Conservation (phyloP, 1,139 yeast species). For the Sugiyamaella paludigena region DNA sequence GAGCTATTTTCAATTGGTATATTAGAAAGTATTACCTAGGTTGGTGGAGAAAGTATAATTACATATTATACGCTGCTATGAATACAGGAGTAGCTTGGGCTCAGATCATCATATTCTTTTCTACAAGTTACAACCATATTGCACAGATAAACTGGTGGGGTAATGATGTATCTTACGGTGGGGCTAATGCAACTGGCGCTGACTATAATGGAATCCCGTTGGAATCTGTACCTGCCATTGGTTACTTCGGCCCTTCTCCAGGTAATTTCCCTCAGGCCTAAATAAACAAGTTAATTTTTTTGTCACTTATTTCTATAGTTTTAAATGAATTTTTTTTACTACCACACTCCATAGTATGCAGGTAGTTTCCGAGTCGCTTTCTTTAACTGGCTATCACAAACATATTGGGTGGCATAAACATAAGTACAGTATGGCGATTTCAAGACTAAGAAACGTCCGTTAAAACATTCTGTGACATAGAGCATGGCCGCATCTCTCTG, state of each 20-base stretch:
- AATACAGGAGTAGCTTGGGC: conserved; percentile 48
- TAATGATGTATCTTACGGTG: conserved; percentile 44
- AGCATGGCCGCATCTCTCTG: too few relatives aligned
- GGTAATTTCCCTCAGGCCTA: conserved; percentile 36
- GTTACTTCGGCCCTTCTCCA: conserved; percentile 46
- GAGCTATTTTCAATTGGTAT: conserved; percentile 51
- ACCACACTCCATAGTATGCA: too few relatives aligned
- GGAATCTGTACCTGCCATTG: conserved; percentile 42
- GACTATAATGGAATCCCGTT: conserved; percentile 38
- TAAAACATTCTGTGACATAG: too few relatives aligned
- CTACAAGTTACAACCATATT: conserved; percentile 47
- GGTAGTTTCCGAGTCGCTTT: too few relatives aligned
- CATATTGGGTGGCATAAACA: too few relatives aligned
- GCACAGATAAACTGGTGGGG: conserved; percentile 59
- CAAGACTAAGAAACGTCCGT: too few relatives aligned
- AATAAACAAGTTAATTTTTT: too few relatives aligned
- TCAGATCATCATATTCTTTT: conserved; percentile 49
- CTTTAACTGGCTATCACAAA: too few relatives aligned
- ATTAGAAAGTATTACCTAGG: conserved; percentile 50
- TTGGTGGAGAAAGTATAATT: conserved; percentile 50
- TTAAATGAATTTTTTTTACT: too few relatives aligned
- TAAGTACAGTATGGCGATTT: too few relatives aligned
- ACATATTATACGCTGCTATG: conserved; percentile 53
- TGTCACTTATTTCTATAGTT: too few relatives aligned
- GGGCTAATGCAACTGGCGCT: conserved; percentile 40